phyloP scores from a whole-genome alignment of 2,329 filamentous ascomycete genomes.

The Alternaria solani region DNA sequence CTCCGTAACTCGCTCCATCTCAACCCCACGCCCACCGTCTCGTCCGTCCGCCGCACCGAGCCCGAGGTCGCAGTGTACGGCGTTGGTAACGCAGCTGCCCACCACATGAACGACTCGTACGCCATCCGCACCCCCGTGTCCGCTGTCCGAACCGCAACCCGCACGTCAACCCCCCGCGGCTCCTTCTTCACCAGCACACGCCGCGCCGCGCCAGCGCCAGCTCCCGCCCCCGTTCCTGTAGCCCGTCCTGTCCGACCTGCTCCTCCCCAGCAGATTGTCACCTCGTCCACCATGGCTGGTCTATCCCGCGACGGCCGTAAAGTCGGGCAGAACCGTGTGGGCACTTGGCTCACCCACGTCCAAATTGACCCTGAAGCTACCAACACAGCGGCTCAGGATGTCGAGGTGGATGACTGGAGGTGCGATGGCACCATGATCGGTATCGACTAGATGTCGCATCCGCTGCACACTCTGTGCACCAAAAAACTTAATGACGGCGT shows the following conservation, averaged over 20 bases:
- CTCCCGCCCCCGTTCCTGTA: conserved; percentile 4
- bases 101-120: conserved; percentile 67
- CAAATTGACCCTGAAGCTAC: conserved; percentile 48
- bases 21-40: conserved; percentile 30
- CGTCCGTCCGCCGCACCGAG: conserved; percentile 43
- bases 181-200: conserved; percentile 40
- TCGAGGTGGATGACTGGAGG: conserved; percentile 49
- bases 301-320: conserved; percentile 47
- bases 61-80: conserved; percentile 59
- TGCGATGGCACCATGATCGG: conserved; percentile 48
- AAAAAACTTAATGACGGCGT: not conserved
- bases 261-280: conserved; percentile 19
- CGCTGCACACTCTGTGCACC: not conserved
- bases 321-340: conserved; percentile 48
- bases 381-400: conserved; percentile 39
- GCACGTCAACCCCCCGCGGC: conserved; percentile 29
- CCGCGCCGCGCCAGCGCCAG: conserved; percentile 26
- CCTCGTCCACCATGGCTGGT: conserved; percentile 49
- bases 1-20: conserved; percentile 57
- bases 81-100: conserved; percentile 61
- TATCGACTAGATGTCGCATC: conserved; percentile 34
- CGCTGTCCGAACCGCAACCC: conserved; percentile 38
- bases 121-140: conserved; percentile 42
- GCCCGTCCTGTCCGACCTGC: conserved; percentile 10
- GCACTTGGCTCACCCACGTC: conserved; percentile 51